Evolutionary conservation across 2,329 filamentous ascomycete species (phyloP).

Genomic region (Escovopsis sp.): DNA sequence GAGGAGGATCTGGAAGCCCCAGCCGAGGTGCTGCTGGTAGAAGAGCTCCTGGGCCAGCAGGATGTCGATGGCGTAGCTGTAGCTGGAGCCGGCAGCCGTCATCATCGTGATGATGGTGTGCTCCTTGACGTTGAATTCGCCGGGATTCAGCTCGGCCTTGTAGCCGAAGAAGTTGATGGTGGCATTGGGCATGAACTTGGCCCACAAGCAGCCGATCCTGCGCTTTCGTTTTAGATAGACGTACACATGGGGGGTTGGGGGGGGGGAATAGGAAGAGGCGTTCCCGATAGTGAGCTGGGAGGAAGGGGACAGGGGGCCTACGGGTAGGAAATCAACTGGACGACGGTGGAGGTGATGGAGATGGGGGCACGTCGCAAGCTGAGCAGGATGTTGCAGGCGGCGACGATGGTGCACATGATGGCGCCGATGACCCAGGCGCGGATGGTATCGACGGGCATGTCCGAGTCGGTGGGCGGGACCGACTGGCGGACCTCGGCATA

Average conservation of each 20-base stretch:
- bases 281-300: neutral
- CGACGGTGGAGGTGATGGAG: slow-evolving; percentile 35
- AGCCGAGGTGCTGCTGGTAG: slow-evolving; percentile 34
- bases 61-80: slow-evolving; percentile 25
- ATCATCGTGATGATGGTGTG: slow-evolving; percentile 33
- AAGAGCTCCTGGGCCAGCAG: slow-evolving; percentile 28
- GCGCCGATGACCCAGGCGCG: slow-evolving; percentile 44
- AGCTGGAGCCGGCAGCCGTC: slow-evolving; percentile 21
- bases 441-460: slow-evolving; percentile 40
- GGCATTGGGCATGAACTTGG: slow-evolving; percentile 15
- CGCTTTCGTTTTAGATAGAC: neutral
- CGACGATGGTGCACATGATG: slow-evolving; percentile 41
- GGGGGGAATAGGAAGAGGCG: neutral
- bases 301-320: slow-evolving; percentile 4
- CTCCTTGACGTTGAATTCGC: slow-evolving; percentile 31
- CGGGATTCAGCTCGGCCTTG: slow-evolving; percentile 22
- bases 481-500: slow-evolving; percentile 13
- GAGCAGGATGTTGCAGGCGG: slow-evolving; percentile 40
- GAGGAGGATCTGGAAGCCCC: slow-evolving; percentile 43
- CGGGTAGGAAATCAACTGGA: slow-evolving; percentile 40
- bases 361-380: slow-evolving; percentile 33
- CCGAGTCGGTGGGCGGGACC: slow-evolving; percentile 29
- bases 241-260: no score
- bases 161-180: slow-evolving; percentile 17
- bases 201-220: slow-evolving; percentile 18